Conservation (phyloP, 257 asterid species). For the Echites panduratus region DNA sequence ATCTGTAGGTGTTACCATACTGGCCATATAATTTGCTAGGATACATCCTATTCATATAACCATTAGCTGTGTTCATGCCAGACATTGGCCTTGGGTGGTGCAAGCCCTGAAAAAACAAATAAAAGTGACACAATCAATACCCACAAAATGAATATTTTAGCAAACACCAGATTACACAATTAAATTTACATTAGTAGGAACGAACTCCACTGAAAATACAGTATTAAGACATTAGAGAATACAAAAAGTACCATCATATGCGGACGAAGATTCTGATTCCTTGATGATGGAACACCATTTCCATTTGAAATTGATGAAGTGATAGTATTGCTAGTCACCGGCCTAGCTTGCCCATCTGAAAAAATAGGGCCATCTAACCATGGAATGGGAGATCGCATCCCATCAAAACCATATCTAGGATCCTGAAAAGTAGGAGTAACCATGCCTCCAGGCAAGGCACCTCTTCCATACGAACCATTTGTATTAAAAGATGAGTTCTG, state of each 20-base stretch:
- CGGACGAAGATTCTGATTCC: slow-evolving; percentile 24
- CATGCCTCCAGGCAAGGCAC: slow-evolving; percentile 31
- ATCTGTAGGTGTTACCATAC: slow-evolving; percentile 25
- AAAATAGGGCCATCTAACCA: slow-evolving; percentile 56
- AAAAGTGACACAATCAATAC: neutral
- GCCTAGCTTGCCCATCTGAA: slow-evolving; percentile 54
- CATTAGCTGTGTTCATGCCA: slow-evolving; percentile 25
- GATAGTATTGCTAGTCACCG: slow-evolving; percentile 11
- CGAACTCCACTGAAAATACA: neutral
- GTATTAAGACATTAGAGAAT: neutral
- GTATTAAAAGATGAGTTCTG: slow-evolving; percentile 22
- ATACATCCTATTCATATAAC: slow-evolving; percentile 24
- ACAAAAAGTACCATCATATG: slow-evolving; percentile 25
- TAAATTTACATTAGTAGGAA: neutral
- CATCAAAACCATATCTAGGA: slow-evolving; percentile 48
- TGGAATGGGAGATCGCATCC: slow-evolving; percentile 47
- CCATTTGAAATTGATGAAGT: slow-evolving; percentile 27
- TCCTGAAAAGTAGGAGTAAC: slow-evolving; percentile 47
- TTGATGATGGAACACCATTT: slow-evolving; percentile 21
- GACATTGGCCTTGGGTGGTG: slow-evolving; percentile 27
- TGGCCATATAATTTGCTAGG: slow-evolving; percentile 31
- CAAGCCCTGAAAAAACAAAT: slow-evolving; percentile 24
- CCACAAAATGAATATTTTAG: neutral
- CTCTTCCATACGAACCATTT: slow-evolving; percentile 29
- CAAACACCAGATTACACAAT: neutral